These are phyloP conservation scores for Diaporthe amygdali DNA, from an alignment of 2,329 filamentous ascomycete species.

Conservation along the genomic window DNA sequence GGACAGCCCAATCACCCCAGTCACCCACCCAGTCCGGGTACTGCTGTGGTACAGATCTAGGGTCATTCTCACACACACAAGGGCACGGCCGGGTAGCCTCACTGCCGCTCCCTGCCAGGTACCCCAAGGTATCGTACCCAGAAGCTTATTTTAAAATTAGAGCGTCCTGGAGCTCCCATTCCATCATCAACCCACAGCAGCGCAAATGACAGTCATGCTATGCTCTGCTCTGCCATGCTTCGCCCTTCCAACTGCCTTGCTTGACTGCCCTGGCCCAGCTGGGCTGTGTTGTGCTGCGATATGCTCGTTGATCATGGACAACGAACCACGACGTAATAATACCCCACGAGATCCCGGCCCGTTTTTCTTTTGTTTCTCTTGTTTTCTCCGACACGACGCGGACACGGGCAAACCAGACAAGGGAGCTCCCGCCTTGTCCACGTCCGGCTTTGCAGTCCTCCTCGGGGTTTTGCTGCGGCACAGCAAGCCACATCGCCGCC, in stretches of 20 bases:
- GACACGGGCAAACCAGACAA: slow-evolving; percentile 5
- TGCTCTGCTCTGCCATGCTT: background rate
- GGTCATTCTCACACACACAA: background rate
- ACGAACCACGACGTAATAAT: slow-evolving; percentile 3
- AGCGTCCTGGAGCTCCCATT: slow-evolving; percentile 8
- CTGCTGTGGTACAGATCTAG: background rate
- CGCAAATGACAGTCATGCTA: slow-evolving; percentile 12
- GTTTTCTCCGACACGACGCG: slow-evolving; percentile 7
- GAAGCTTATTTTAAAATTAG: slow-evolving; percentile 16
- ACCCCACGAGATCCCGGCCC: slow-evolving; percentile 13
- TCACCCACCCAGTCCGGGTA: background rate
- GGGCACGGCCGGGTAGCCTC: background rate
- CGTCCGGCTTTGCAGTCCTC: background rate
- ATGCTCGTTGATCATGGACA: background rate
- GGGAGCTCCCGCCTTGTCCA: slow-evolving; percentile 7
- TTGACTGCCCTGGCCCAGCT: background rate
- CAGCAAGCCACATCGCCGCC: slow-evolving; percentile 18
- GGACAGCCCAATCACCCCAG: background rate
- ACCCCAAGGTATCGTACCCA: background rate
- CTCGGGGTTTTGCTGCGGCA: background rate
- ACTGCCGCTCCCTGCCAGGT: background rate
- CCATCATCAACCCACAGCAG: slow-evolving; percentile 13
- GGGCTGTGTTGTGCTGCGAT: background rate
- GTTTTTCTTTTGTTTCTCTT: background rate
- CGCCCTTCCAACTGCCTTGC: background rate